Base-by-base conservation (phyloP, 805 yeast genomes). In the Barnettozyma sp. region DNA sequence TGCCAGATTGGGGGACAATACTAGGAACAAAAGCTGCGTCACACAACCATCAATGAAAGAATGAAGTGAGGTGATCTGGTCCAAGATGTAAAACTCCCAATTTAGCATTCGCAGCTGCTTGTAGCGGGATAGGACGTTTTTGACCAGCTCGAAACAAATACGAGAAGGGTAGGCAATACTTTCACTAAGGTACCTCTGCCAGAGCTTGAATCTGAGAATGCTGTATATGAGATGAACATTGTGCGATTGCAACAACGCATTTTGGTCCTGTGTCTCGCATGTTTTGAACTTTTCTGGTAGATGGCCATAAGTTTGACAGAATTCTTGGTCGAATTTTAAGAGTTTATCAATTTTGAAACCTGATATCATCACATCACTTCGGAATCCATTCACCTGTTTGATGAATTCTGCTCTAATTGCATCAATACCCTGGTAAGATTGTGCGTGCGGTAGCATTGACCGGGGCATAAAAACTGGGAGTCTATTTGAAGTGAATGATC, bases 21-120 rank as follows among this genome's bases (percentile, higher is more conserved):
- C 25, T 12, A 35, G 19, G 23, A 14, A 30, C 17, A 35, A 11
- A n/a, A 35, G 22, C 9, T 25, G 39, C 4, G 30, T 17, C 15
- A 35, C 8, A 25, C 24, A 15, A 8, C 30, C 39, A 16, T 33
- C 39, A 25, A 35, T 30, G 9, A 35, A 7, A 25, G 31, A 30
- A 11, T 30, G 31, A 5, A 30, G 26, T 3, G 29, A 20, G 7
- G 27, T 9, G 23, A 30, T 24, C 18, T 35, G 34, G 16, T 10
- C 12, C n/a, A 30, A 16, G 23, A 30, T 25, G 7, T 11, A 24
- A 1, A 26, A 24, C 14, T 25, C 39, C 18, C 30, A 26, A 9
- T 25, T 26, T 11, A 30, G 16, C 21, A 28, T 7, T 12, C 30
- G n/a, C 3, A 27, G 21, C n/a, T 18, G 16, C 21, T 16, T 27